Base-by-base conservation (phyloP, 495 filamentous ascomycete species). In the Penicillium herquei region DNA sequence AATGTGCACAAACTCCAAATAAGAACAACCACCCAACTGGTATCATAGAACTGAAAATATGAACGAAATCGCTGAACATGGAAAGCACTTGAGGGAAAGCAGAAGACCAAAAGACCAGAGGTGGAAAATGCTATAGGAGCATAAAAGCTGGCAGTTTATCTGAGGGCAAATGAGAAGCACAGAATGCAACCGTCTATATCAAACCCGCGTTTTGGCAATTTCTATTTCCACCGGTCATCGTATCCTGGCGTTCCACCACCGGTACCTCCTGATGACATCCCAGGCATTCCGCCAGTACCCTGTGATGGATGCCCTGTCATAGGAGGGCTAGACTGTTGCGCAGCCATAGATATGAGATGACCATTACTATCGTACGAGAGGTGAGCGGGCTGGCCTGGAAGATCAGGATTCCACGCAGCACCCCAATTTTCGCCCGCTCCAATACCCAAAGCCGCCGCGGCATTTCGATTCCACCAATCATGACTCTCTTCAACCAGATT, bases 391-490 rank as follows among this genome's bases (percentile, higher is more conserved):
- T 44, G 51, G 11, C 6, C 34, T 12, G 47, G 37, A 1, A 59
- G 31, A 13, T 42, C n/a, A 9, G 58, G 17, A 39, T 45, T 56
- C 65, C 65, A 68, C 9, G 50, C 37, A 5, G 50, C 58, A 12
- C 53, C 62, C 82, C 82, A 85, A 48, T 72, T 78, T 16, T 78
- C 79, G 51, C 79, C 73, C 17, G 17, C 9, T 73, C 78, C 11
- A 78, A 53, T 7, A 65, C 68, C 39, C 81, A 59, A 7, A 16
- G 37, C 50, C 21, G 68, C 67, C 16, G 70, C 71, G 9, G 80
- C 70, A 56, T 84, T 81, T 7, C 71, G 68, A 40, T 80, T 64
- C 82, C 81, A 85, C 83, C 82, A 86, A 35, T 84, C 77, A 47
- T 82, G 82, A 52, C 76, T 81, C 41, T 81, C 77, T 45, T 79